Conservation (phyloP, 2,329 filamentous ascomycete genomes). For the Aspergillus floridensis region DNA sequence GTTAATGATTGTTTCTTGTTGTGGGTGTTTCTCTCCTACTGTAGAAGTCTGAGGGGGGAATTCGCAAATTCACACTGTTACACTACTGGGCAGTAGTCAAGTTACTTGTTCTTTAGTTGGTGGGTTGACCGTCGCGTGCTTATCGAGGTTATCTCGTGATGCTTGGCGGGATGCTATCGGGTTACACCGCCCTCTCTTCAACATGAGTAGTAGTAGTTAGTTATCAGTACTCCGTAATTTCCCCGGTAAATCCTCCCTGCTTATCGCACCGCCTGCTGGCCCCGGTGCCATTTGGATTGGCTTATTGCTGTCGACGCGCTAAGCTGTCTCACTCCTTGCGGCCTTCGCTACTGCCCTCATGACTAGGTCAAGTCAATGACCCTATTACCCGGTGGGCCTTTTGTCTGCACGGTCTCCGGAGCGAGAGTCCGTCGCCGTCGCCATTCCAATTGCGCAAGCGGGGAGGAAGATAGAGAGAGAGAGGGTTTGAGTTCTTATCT, state of each 20-base stretch:
- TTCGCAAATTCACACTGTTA: neutral
- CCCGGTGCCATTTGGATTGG: neutral
- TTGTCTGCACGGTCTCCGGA: neutral
- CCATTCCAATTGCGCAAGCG: neutral
- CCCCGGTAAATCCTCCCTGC: neutral
- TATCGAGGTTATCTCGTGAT: conserved; percentile 13
- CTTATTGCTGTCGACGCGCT: neutral
- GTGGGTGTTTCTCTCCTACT: conserved; percentile 14
- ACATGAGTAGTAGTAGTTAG: neutral
- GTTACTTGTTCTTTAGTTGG: no score
- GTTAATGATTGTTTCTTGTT: conserved; percentile 11
- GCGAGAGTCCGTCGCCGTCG: neutral
- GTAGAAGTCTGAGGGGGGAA: conserved; percentile 23
- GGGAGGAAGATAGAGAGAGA: neutral
- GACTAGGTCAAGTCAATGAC: neutral
- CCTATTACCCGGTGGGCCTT: neutral
- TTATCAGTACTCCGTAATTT: no score
- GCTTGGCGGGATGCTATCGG: conserved; percentile 10
- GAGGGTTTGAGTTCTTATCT: neutral
- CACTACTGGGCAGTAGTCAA: neutral
- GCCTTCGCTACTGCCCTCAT: neutral
- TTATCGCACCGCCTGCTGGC: conserved; percentile 5
- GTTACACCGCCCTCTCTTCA: conserved; percentile 3
- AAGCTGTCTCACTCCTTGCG: neutral
- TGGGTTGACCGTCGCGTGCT: conserved; percentile 4